Evolutionary conservation across 202 grass and related monocot genomes (phyloP).

Genomic region (Dendrocalamus latiflorus): DNA sequence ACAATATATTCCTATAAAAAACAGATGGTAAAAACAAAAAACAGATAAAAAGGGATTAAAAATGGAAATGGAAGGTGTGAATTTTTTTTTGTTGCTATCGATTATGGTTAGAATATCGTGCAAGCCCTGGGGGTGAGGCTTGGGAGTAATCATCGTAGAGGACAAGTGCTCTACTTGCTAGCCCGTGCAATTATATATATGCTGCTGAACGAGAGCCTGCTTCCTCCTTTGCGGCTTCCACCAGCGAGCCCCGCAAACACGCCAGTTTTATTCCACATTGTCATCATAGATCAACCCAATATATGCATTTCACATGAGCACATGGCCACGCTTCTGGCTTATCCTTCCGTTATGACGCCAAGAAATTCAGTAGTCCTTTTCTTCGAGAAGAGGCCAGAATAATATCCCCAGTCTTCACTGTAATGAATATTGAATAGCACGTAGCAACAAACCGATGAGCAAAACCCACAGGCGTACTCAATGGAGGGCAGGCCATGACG

Average conservation of each 20-base stretch:
- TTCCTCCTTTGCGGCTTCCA: conserved; percentile 66
- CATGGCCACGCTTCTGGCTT: conserved; percentile 6
- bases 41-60: not conserved
- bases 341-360: conserved; percentile 13
- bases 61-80: not conserved
- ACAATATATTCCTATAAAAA: not conserved
- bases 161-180: conserved; percentile 55
- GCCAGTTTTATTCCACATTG: conserved; percentile 26
- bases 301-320: conserved; percentile 36
- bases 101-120: not conserved
- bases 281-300: conserved; percentile 25
- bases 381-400: too few relatives aligned
- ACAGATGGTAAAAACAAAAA: not conserved
- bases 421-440: too few relatives aligned
- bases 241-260: conserved; percentile 51
- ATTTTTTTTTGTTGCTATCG: not conserved
- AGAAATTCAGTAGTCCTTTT: not conserved
- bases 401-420: too few relatives aligned
- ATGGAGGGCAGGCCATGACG: too few relatives aligned
- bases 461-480: too few relatives aligned
- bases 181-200: conserved; percentile 84
- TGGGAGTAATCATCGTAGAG: conserved; percentile 32
- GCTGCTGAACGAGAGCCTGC: conserved; percentile 52
- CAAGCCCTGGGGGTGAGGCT: conserved; percentile 11
- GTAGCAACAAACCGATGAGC: too few relatives aligned